These are phyloP conservation scores for Nemania sp. DNA, from an alignment of 2,329 filamentous ascomycete species.

Conservation along the genomic window DNA sequence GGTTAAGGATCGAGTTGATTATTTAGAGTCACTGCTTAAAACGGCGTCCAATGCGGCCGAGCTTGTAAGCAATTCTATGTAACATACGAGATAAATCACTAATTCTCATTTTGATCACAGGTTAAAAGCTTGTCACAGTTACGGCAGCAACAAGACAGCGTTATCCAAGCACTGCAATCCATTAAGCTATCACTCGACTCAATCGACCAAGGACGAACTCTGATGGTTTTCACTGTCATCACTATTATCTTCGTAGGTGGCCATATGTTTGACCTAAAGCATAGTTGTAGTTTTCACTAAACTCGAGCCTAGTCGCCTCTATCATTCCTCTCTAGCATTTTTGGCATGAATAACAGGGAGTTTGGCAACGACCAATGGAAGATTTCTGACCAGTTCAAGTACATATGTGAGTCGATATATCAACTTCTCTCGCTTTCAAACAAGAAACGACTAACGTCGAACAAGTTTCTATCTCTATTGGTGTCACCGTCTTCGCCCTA, in stretches of 20 bases:
- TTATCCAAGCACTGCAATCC: constrained; percentile 51
- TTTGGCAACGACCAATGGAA: constrained; percentile 27
- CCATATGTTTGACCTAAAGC: background rate
- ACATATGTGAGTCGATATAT: constrained; percentile 24
- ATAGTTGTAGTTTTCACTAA: background rate
- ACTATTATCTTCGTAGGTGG: constrained; percentile 53
- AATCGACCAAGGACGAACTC: constrained; percentile 49
- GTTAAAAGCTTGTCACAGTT: constrained; percentile 49
- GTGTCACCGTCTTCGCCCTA: constrained; percentile 13
- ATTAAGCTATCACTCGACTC: constrained; percentile 49
- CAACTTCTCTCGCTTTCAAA: background rate
- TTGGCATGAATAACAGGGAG: constrained; percentile 55
- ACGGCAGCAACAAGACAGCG: constrained; percentile 53
- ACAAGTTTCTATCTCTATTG: constrained; percentile 21
- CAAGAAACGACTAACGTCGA: background rate
- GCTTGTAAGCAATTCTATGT: background rate
- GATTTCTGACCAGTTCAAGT: constrained; percentile 20
- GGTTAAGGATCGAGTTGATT: constrained; percentile 24
- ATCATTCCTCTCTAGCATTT: constrained; percentile 54
- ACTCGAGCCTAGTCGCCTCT: constrained; percentile 49
- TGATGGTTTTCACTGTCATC: constrained; percentile 53
- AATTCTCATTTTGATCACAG: constrained; percentile 7
- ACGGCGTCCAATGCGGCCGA: background rate
- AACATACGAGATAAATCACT: background rate
- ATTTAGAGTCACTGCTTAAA: constrained; percentile 25